These are phyloP conservation scores for Exophiala aquamarina DNA, from an alignment of 2,329 filamentous ascomycete genomes.

Conservation along the genomic window DNA sequence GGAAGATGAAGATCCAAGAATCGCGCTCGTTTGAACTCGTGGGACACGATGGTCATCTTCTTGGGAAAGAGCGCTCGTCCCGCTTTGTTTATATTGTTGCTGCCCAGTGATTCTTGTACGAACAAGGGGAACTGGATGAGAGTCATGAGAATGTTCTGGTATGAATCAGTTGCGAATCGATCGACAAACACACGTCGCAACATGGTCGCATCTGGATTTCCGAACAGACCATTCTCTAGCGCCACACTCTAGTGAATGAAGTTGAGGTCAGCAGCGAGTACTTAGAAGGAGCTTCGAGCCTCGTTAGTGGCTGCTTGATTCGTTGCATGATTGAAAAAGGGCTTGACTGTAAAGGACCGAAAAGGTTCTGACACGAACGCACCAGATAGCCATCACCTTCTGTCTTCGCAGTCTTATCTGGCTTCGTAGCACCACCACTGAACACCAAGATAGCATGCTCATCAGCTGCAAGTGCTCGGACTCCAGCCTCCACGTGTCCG, in stretches of 20 bases:
- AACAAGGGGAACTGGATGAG: constrained; percentile 55
- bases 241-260: constrained; percentile 11
- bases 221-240: constrained; percentile 18
- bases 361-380: constrained; percentile 1
- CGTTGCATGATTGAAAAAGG: too few relatives aligned
- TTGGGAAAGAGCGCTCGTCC: constrained; percentile 50
- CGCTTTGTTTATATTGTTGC: neutral
- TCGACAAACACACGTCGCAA: constrained; percentile 59
- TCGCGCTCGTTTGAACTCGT: constrained; percentile 66
- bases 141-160: constrained; percentile 79
- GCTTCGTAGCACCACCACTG: constrained; percentile 59
- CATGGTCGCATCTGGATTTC: constrained; percentile 8
- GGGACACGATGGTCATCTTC: constrained; percentile 64
- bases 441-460: constrained; percentile 61
- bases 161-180: constrained; percentile 76
- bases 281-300: too few relatives aligned
- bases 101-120: constrained; percentile 1
- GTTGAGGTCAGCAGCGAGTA: neutral
- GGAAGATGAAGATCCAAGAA: constrained; percentile 64
- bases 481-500: constrained; percentile 68
- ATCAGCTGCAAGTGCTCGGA: constrained; percentile 50
- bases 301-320: too few relatives aligned
- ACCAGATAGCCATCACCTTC: constrained; percentile 24
- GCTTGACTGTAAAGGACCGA: neutral
- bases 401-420: constrained; percentile 4